Base-by-base conservation (phyloP, 2,329 filamentous ascomycete species). In the Penicillium freii region DNA sequence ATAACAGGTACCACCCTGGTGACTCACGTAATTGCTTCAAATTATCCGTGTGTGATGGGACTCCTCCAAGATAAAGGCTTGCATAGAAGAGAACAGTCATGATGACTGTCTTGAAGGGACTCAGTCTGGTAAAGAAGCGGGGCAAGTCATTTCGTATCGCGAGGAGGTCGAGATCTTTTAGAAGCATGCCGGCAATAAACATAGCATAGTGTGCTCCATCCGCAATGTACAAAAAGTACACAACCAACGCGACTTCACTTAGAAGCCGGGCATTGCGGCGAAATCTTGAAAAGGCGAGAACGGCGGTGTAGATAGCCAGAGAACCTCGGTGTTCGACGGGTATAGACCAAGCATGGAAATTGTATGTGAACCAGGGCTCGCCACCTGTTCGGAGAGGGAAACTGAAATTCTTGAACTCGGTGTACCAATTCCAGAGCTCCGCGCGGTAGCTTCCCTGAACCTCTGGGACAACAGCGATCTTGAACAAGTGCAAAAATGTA, bases 321-420 rank as follows among this genome's bases (percentile, higher is more conserved):
- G 87, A 89, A 11, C 87, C 87, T 63, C 80, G 76, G 71, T 86
- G 82, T 66, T 88, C 86, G 21, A 85, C 74, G 0, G 86, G 84
- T 52, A 88, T 88, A 0, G 81, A 86, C 84, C 85, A 87, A 3
- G 83, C 68, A 61, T 88, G 86, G 29, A 77, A 78, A 63, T 86
- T 85, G 72, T 84, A 84, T 13, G 73, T 72, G 54, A 86, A 78
- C 77, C 83, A 87, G 11, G 82, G 80, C 10, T 80, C 74, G 1
- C 81, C 82, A 7, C 84, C 83, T 8, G 77, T 78, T 42, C 82
- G 81, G 73, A 84, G 89, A 39, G 88, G 69, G 68, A 87, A 89
- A 71, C 82, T 89, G 74, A 87, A 89, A 70, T 88, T 88, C 69
- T 89, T 89, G 68, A 84, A 77, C 68, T 89, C 84, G 58, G 67